These are phyloP conservation scores for Pseudovirgaria hyperparasitica DNA, from an alignment of 2,329 filamentous ascomycete species.

Conservation along the genomic window DNA sequence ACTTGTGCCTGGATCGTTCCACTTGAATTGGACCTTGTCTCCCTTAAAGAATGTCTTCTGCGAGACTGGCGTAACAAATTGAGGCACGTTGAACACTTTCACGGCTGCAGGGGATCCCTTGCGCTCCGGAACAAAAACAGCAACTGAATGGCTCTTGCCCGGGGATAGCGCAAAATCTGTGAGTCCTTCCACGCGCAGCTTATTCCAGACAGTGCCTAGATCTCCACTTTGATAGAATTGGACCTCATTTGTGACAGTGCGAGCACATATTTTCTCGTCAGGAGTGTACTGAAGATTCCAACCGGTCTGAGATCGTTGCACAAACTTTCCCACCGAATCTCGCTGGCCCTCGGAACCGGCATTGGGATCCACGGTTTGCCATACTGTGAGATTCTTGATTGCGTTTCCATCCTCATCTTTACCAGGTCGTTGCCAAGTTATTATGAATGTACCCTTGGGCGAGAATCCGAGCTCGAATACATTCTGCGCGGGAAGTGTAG, in stretches of 20 bases:
- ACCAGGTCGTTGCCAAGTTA: constrained; percentile 86
- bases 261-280: constrained; percentile 88
- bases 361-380: constrained; percentile 65
- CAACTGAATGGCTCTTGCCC: constrained; percentile 80
- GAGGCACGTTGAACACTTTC: constrained; percentile 86
- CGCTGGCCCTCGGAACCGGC: constrained; percentile 51
- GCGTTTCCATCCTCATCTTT: constrained; percentile 93
- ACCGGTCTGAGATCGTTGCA: constrained; percentile 88
- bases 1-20: constrained; percentile 86
- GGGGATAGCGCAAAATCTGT: constrained; percentile 81
- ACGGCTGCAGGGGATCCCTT: constrained; percentile 92
- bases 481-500: constrained; percentile 64
- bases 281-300: constrained; percentile 97
- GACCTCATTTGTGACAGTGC: constrained; percentile 90
- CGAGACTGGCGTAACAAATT: constrained; percentile 71
- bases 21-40: constrained; percentile 97
- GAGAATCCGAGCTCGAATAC: constrained; percentile 95
- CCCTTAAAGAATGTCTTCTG: constrained; percentile 99
- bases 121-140: constrained; percentile 88
- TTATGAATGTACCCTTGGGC: constrained; percentile 79
- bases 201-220: constrained; percentile 82
- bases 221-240: constrained; percentile 91
- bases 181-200: constrained; percentile 83
- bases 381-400: constrained; percentile 93
- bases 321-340: constrained; percentile 68